phyloP scores from a whole-genome alignment of 2,329 filamentous ascomycete genomes.

The Pseudocercospora macadamiae region DNA sequence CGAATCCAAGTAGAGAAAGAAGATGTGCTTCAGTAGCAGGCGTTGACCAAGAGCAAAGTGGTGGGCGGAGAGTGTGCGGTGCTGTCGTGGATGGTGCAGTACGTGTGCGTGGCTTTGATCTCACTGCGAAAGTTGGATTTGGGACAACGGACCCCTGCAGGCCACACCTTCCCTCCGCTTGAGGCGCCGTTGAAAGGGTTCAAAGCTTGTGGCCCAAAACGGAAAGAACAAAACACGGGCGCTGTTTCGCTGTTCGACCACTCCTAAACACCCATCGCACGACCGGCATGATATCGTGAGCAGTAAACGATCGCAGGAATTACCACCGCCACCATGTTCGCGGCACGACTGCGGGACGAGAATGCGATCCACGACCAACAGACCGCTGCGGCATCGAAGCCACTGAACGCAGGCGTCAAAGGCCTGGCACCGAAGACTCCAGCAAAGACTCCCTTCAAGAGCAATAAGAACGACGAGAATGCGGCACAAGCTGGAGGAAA shows the following conservation, averaged over 20 bases:
- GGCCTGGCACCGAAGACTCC: conserved; percentile 76
- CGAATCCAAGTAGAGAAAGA: neutral
- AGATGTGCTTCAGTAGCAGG: neutral
- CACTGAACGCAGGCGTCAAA: conserved; percentile 66
- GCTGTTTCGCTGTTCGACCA: neutral
- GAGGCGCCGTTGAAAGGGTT: conserved; percentile 10
- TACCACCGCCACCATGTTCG: conserved; percentile 63
- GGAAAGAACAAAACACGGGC: too few relatives aligned
- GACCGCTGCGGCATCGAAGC: conserved; percentile 70
- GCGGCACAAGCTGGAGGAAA: conserved; percentile 51
- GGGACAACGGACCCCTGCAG: neutral
- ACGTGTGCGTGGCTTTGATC: neutral
- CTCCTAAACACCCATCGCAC: neutral
- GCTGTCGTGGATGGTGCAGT: neutral
- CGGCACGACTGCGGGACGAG: conserved; percentile 77
- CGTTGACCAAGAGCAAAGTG: neutral
- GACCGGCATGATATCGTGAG: neutral
- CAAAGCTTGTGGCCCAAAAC: conserved; percentile 6
- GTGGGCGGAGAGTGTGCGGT: neutral
- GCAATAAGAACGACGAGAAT: conserved; percentile 82
- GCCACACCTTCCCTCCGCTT: neutral
- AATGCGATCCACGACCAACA: conserved; percentile 80
- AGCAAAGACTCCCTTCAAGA: conserved; percentile 74
- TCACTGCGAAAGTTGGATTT: neutral
- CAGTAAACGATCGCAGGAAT: neutral